Evolutionary conservation across 225 moss, liverwort and hornwort genomes (phyloP).

Genomic region (Antitrichia curtipendula): DNA sequence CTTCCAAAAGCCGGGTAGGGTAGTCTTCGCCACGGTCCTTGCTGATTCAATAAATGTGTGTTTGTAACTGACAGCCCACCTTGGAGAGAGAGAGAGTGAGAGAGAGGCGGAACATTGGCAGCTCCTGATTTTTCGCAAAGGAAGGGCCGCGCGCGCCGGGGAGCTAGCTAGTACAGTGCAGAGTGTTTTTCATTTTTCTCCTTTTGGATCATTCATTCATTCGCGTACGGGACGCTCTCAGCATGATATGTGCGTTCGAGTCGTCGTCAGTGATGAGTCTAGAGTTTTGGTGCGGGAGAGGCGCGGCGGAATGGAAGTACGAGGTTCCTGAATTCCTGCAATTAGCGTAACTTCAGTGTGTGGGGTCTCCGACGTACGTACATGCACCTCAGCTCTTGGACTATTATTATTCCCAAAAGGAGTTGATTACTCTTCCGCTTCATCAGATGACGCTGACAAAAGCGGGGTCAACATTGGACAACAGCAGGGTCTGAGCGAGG

Average conservation of each 20-base stretch:
- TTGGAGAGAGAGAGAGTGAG: rapidly evolving
- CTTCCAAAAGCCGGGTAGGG: neutral
- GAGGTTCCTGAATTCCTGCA: neutral
- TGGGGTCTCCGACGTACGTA: neutral
- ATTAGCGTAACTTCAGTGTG: neutral
- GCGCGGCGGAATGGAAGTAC: neutral
- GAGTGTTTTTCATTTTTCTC: neutral
- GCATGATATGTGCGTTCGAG: neutral
- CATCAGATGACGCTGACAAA: neutral
- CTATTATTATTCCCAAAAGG: neutral
- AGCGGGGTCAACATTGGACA: neutral
- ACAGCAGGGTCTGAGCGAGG: neutral
- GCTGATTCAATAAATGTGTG: neutral
- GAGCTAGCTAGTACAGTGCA: neutral
- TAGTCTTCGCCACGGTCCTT: neutral
- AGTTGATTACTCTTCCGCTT: neutral
- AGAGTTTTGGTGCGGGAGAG: neutral
- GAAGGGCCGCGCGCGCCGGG: neutral
- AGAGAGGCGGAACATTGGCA: neutral
- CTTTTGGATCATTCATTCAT: neutral
- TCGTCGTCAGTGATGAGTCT: no score
- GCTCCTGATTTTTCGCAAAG: neutral
- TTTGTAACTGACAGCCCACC: neutral
- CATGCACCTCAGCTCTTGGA: neutral
- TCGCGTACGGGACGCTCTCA: no score